Base-by-base conservation (phyloP, 169 alveolate genomes). In the Babesia divergens region DNA sequence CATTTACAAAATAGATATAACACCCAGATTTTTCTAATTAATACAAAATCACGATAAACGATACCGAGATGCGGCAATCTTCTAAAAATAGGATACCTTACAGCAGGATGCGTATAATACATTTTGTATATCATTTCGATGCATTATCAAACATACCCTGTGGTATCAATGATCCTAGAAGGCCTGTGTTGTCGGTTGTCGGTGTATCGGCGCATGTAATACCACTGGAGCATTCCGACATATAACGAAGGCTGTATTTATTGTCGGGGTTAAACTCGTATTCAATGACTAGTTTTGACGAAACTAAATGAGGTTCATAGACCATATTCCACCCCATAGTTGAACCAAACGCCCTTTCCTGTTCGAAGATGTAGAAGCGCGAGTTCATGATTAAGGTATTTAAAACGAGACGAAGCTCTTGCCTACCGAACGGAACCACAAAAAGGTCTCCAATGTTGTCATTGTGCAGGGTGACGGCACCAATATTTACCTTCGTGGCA, bases 361-460 rank as follows among this genome's bases (percentile, higher is more conserved):
- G 11, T 40, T 40, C 47, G 47, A 40, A 40, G 11, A 40, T 13
- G 16, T 13, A 13, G 47, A 40, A 40, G 11, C 47, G 11, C 20
- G 16, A 11, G 20, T 40, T 40, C 47, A 13, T 16, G 11, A 40
- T 40, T 4, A 3, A 20, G 20, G 6, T 31, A 7, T 14, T n/a
- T 28, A 38, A 6, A 6, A 16, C n/a, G 9, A 28, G 11, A 31
- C 8, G 3, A 5, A 62, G 20, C 49, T 62, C 28, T 37, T 62
- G 72, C 13, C 13, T 3, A 16, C 72, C 72, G n/a, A 62, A 62
- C 0, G 72, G 72, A 44, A 18, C 40, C 2, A 62, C 29, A 11
- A 28, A 46, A 14, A 34, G n/a, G 20, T 4, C 22, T 1, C 60
- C 59, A 4, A n/a, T 26, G 43, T 62, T 16, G 60, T 44, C 43